phyloP scores from a whole-genome alignment of 2,329 filamentous ascomycete species.

The Neodidymelliopsis sp. region DNA sequence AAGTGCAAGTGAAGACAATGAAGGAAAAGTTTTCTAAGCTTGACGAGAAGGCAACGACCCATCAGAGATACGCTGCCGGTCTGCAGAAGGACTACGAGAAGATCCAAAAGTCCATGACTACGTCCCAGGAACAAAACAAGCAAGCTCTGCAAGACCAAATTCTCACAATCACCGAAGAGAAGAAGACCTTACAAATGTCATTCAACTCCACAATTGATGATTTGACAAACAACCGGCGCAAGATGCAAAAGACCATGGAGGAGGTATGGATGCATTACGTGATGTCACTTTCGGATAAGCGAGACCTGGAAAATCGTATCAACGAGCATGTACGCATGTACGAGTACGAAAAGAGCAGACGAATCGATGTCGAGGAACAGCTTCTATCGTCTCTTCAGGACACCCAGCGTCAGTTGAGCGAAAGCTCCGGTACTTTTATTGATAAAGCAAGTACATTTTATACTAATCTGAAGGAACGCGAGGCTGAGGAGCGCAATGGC shows the following conservation, averaged over 20 bases:
- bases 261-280: slow-evolving; percentile 25
- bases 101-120: slow-evolving; percentile 19
- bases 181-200: slow-evolving; percentile 19
- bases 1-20: slow-evolving; percentile 11
- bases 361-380: slow-evolving; percentile 31
- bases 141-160: slow-evolving; percentile 25
- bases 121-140: slow-evolving; percentile 24
- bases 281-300: slow-evolving; percentile 23
- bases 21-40: slow-evolving; percentile 14
- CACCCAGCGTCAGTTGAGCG: slow-evolving; percentile 24
- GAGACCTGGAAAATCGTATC: slow-evolving; percentile 21
- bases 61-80: slow-evolving; percentile 37
- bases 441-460: not conserved
- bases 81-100: slow-evolving; percentile 39
- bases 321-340: slow-evolving; percentile 17
- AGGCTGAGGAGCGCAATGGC: slow-evolving; percentile 2
- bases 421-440: slow-evolving; percentile 24
- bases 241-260: slow-evolving; percentile 23
- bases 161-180: slow-evolving; percentile 32
- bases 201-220: slow-evolving; percentile 19
- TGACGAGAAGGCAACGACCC: slow-evolving; percentile 22
- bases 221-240: slow-evolving; percentile 20
- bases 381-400: slow-evolving; percentile 24
- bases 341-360: slow-evolving; percentile 31
- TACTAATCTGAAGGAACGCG: slow-evolving; percentile 10